Evolutionary conservation across 441 rosid genomes (phyloP), one percentile per base, ranked within the genome.

Genomic region (Erodium texanum): DNA sequence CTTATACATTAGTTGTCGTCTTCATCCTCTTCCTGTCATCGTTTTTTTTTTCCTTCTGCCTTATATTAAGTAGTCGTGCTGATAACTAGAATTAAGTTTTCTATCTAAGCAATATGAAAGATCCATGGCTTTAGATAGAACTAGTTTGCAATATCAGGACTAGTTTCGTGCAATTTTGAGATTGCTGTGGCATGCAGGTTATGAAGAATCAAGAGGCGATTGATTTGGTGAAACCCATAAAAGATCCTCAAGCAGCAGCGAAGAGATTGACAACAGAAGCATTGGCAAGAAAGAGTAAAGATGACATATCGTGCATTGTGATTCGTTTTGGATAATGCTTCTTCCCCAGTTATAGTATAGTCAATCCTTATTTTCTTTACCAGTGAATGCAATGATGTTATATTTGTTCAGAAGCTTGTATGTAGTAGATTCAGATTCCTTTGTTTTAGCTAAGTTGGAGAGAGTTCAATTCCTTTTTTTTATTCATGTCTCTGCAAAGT

Each of bases 261-360:
- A 87, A 85, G 84, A 81, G 85, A 20, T 82, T 87, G 73, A 82
- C 89, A 9, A 71, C 70, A 0, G 88, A 83, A 79, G 89, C 92
- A 20, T 74, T 87, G 76, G 70, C 81, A 11, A 85, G 88, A 80
- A 84, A 87, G 79, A 87, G 92, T 70, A 85, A 85, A 82, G 92
- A 85, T 68, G 92, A 87, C 38, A 87, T 85, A 76, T 85, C 92
- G 23, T 87, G 92, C 81, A 85, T 87, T 9, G 92, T 87, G n/a
- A 82, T 87, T 71, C 82, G 88, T 27, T 85, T 87, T 43, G 83
- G 86, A 29, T 80, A 73, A 82, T 66, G 45, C 29, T 18, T 15
- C 20, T 14, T 15, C 20, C 20, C 9, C 14, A 5, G 5, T 5
- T 4, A 6, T n/a, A 50, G 29, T 50, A 50, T 50, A 16, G 22